Conservation (phyloP, 495 filamentous ascomycete genomes). For the Eremomyces bilateralis region DNA sequence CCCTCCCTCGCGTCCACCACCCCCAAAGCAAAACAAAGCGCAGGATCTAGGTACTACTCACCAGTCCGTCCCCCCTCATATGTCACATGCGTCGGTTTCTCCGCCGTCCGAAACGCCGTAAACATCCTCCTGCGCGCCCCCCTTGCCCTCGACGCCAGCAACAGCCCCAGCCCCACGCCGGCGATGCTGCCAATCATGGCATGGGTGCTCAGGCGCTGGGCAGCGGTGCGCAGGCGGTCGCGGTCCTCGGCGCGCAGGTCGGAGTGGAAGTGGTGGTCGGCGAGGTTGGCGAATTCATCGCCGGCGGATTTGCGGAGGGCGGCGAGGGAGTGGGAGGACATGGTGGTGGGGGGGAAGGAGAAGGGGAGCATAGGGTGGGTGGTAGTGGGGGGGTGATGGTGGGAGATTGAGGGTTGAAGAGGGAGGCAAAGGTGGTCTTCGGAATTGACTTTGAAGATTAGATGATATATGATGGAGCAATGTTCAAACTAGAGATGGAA, state of each 20-base stretch:
- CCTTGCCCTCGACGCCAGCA: conserved; percentile 33
- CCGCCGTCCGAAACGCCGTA: conserved; percentile 31
- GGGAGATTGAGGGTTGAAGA: not conserved
- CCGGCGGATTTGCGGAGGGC: conserved; percentile 29
- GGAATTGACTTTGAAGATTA: too few relatives aligned
- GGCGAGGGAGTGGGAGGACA: conserved; percentile 31
- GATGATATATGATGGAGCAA: too few relatives aligned
- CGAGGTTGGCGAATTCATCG: conserved; percentile 33
- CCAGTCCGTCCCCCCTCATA: conserved; percentile 38
- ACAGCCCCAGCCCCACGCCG: conserved; percentile 35
- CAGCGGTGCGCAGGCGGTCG: conserved; percentile 31
- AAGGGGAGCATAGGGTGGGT: not conserved
- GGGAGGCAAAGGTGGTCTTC: not conserved
- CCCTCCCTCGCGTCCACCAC: too few relatives aligned
- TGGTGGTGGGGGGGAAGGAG: conserved; percentile 5
- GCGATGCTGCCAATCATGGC: conserved; percentile 34
- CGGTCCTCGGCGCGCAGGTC: conserved; percentile 36
- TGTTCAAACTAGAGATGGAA: too few relatives aligned
- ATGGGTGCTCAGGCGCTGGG: conserved; percentile 27
- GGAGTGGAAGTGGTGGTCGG: conserved; percentile 35
- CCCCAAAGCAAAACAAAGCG: too few relatives aligned
- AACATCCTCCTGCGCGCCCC: conserved; percentile 32
- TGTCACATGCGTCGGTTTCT: conserved; percentile 36
- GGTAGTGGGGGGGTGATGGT: not conserved
- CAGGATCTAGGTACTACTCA: conserved; percentile 13